Conservation (phyloP, 208 protist genomes). For the Acanthamoeba royreba region DNA sequence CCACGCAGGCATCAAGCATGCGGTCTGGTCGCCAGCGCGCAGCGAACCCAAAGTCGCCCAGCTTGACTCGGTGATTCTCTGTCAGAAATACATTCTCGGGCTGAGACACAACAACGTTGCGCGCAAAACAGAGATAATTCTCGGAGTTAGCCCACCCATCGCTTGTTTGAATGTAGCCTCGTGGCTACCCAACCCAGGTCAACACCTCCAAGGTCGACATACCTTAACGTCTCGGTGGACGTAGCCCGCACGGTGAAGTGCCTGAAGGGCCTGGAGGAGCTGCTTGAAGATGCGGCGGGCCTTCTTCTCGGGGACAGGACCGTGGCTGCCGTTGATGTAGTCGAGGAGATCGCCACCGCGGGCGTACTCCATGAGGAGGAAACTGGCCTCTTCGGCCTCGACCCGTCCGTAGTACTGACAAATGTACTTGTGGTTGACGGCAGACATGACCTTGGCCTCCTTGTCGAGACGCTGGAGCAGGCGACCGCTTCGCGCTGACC, state of each 20-base stretch:
- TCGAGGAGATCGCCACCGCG: not conserved
- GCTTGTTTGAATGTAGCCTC: no score
- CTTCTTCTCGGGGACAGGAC: not conserved
- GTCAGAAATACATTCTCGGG: slow-evolving; percentile 13
- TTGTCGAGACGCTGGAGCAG: not conserved
- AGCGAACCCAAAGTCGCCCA: slow-evolving; percentile 25
- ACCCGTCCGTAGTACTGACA: not conserved
- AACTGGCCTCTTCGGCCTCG: not conserved
- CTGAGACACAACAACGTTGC: no score
- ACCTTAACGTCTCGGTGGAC: slow-evolving; percentile 19
- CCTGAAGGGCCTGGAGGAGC: not conserved
- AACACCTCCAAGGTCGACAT: no score
- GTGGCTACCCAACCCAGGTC: no score
- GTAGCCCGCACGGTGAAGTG: not conserved
- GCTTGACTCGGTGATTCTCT: not conserved
- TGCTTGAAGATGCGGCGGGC: not conserved
- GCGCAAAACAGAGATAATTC: no score
- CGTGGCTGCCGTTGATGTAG: not conserved
- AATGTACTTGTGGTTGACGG: not conserved
- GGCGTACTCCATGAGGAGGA: slow-evolving; percentile 25
- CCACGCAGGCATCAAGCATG: not conserved
- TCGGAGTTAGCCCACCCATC: no score
- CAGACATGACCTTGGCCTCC: not conserved
- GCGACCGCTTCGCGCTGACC: not conserved
- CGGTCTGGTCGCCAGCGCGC: not conserved